A percentile compares a stretch with the other conserved stretches of the same genome.
These are phyloP conservation scores for Chrysanthemum lavandulifolium DNA, from an alignment of 129 eudicot species.

Conservation along the genomic window DNA sequence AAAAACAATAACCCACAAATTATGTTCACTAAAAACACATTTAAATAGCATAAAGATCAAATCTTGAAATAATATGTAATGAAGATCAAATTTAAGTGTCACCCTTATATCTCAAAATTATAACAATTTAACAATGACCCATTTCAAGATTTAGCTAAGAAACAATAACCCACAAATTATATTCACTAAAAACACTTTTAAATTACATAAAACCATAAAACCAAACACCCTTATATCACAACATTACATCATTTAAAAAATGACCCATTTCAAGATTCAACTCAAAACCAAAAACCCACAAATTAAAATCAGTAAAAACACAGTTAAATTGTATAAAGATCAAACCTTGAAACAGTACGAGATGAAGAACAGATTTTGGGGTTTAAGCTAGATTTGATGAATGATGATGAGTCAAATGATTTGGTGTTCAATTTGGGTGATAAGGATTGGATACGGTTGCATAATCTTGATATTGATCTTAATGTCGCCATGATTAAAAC, in stretches of 20 bases:
- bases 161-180: no score
- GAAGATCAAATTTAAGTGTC: no score
- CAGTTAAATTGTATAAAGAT: not conserved
- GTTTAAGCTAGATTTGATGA: constrained; percentile 29
- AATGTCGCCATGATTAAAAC: constrained; percentile 41
- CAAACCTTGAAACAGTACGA: constrained; percentile 43
- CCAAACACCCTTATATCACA: not conserved
- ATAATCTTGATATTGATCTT: constrained; percentile 38
- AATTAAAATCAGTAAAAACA: no score
- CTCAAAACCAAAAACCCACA: no score
- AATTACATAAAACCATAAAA: not conserved
- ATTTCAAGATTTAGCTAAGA: not conserved
- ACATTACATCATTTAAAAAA: not conserved
- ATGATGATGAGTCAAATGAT: constrained; percentile 11
- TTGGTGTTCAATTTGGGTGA: constrained; percentile 32
- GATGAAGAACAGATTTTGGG: constrained; percentile 32
- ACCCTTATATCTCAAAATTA: not conserved
- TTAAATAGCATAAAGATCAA: not conserved
- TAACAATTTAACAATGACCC: not conserved
- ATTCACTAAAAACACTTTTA: not conserved
- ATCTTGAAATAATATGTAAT: no score
- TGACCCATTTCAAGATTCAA: not conserved
- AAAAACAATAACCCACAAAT: no score
- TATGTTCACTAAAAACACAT: not conserved
- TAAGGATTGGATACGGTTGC: constrained; percentile 30